Evolutionary conservation across 2,329 filamentous ascomycete species (phyloP).

Genomic region (Cytospora piceae): DNA sequence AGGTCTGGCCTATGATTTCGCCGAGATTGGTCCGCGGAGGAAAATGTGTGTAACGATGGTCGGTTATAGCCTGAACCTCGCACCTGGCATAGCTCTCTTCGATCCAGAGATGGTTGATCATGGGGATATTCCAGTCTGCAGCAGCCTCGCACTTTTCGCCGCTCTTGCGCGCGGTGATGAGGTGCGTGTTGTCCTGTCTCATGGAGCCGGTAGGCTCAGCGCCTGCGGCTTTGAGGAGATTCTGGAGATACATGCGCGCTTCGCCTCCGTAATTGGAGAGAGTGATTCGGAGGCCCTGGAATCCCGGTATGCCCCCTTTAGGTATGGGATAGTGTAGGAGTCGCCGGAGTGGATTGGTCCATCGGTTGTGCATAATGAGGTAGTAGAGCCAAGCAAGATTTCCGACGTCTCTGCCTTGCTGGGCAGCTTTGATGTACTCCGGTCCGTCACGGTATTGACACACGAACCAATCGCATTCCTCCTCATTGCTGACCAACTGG

Average conservation of each 20-base stretch:
- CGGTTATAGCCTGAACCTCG: slow-evolving; percentile 71
- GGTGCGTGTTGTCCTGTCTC: slow-evolving; percentile 92
- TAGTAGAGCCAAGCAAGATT: slow-evolving; percentile 95
- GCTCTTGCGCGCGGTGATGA: slow-evolving; percentile 85
- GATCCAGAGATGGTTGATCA: slow-evolving; percentile 95
- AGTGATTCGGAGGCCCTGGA: slow-evolving; percentile 77
- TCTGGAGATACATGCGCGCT: slow-evolving; percentile 89
- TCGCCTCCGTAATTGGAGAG: slow-evolving; percentile 97
- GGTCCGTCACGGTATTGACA: slow-evolving; percentile 84
- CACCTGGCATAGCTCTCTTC: slow-evolving; percentile 96
- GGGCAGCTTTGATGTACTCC: slow-evolving; percentile 77
- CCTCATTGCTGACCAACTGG: slow-evolving; percentile 64
- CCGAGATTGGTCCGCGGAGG: slow-evolving; percentile 87
- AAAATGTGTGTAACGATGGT: slow-evolving; percentile 81
- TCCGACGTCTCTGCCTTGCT: slow-evolving; percentile 79
- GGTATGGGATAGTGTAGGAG: slow-evolving; percentile 90
- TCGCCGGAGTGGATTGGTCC: slow-evolving; percentile 82
- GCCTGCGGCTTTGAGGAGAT: slow-evolving; percentile 81
- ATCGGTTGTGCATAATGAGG: slow-evolving; percentile 84
- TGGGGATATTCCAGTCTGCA: slow-evolving; percentile 85
- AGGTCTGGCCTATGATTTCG: slow-evolving; percentile 89
- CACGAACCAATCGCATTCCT: slow-evolving; percentile 79
- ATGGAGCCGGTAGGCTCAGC: slow-evolving; percentile 93
- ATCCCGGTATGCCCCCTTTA: slow-evolving; percentile 75
- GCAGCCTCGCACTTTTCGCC: slow-evolving; percentile 95